Percentiles rank a stretch among this genome's conserved stretches.
phyloP scores from a whole-genome alignment of 768 basidiomycete species.

The Serendipita indica region DNA sequence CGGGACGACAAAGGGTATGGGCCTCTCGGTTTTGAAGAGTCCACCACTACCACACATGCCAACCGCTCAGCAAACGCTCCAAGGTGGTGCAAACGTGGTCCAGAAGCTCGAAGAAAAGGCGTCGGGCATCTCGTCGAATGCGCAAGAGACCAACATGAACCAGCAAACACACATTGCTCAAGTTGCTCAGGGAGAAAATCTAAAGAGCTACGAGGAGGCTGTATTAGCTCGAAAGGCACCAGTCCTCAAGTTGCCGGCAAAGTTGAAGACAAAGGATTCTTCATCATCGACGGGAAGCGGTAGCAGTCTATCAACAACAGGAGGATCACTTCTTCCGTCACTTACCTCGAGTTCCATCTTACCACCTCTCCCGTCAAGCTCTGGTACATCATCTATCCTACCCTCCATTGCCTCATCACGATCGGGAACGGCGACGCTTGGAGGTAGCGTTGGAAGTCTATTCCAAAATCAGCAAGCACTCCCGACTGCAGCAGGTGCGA shows the following conservation, averaged over 20 bases:
- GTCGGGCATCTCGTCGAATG: no score
- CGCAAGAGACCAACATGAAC: background rate
- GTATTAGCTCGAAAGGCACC: conserved; percentile 54
- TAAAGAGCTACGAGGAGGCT: conserved; percentile 60
- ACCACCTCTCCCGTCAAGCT: conserved; percentile 15
- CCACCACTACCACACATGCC: background rate
- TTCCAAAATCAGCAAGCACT: conserved; percentile 17
- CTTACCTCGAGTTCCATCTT: background rate
- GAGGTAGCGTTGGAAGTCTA: background rate
- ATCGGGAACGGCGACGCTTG: background rate
- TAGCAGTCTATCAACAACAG: background rate
- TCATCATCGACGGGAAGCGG: background rate
- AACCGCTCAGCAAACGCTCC: background rate
- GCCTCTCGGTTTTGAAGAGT: background rate
- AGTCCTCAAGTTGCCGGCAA: conserved; percentile 26
- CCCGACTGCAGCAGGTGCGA: conserved; percentile 24
- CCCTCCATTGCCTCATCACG: conserved; percentile 24
- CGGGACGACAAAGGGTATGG: background rate
- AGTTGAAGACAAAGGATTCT: conserved; percentile 33
- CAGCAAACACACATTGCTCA: background rate
- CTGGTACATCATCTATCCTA: conserved; percentile 20
- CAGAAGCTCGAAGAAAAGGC: conserved; percentile 3
- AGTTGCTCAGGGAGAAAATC: conserved; percentile 34
- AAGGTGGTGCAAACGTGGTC: conserved; percentile 5
- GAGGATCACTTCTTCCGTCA: background rate